Conservation (phyloP, 169 alveolate species). For the Cyclospora cayetanensis region DNA sequence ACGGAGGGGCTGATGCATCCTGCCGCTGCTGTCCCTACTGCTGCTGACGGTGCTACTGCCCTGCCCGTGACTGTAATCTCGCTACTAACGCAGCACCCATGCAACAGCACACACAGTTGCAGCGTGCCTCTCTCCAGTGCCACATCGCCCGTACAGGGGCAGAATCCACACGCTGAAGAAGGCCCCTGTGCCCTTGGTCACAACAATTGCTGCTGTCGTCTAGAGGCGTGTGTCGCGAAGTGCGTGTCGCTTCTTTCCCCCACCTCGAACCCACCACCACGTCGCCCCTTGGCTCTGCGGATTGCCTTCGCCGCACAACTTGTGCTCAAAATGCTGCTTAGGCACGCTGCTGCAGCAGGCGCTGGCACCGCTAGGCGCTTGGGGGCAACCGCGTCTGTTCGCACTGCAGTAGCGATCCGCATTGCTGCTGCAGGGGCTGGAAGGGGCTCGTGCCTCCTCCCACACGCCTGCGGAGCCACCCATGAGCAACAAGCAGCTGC, state of each 20-base stretch:
- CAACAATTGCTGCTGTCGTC: conserved; percentile 34
- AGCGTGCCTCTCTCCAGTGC: not conserved
- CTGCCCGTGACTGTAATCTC: conserved; percentile 21
- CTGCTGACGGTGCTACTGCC: conserved; percentile 1
- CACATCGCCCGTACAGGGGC: not conserved
- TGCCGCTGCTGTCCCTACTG: not conserved
- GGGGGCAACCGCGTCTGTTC: conserved; percentile 11
- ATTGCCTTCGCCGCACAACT: conserved; percentile 27
- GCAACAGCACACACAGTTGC: not conserved
- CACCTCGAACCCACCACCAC: not conserved
- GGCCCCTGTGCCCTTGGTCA: conserved; percentile 18
- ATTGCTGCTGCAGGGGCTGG: conserved; percentile 32
- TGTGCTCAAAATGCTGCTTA: conserved; percentile 38
- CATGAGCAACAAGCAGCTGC: conserved; percentile 16
- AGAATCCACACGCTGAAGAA: not conserved
- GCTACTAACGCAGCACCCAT: conserved; percentile 28
- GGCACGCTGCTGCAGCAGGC: conserved; percentile 54
- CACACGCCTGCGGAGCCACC: not conserved
- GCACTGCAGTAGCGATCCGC: conserved; percentile 23
- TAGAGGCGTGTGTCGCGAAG: not conserved
- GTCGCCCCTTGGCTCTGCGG: conserved; percentile 22
- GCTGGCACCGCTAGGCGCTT: conserved; percentile 30
- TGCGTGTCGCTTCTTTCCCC: conserved; percentile 15
- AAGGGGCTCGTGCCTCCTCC: not conserved
- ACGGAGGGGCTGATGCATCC: too few species aligned